Conservation (phyloP, 495 filamentous ascomycete genomes). For the Neurospora discreta region DNA sequence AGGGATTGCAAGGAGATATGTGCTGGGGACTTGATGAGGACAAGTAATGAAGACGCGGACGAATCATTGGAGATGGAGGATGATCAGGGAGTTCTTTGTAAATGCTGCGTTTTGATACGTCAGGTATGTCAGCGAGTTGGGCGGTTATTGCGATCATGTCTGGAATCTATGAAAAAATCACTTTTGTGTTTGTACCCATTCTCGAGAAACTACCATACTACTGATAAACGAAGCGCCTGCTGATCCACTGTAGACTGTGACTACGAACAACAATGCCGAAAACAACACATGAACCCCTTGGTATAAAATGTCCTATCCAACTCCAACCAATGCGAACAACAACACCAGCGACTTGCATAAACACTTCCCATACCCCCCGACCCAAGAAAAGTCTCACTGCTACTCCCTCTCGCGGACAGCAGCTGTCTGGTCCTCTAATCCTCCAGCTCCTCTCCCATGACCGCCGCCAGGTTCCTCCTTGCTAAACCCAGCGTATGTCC, state of each 20-base stretch:
- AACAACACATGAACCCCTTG: slow-evolving; percentile 17
- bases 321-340: slow-evolving; percentile 14
- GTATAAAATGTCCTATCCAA: slow-evolving; percentile 16
- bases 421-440: slow-evolving; percentile 13
- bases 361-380: neutral
- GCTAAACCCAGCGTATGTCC: slow-evolving; percentile 60
- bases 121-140: neutral
- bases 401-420: neutral
- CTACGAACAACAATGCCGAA: slow-evolving; percentile 7
- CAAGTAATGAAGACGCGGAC: neutral
- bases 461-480: slow-evolving; percentile 61
- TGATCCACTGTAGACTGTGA: slow-evolving; percentile 2
- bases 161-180: neutral
- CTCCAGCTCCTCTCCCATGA: slow-evolving; percentile 55
- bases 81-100: neutral
- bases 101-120: neutral
- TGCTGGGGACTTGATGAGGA: neutral
- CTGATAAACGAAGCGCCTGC: slow-evolving; percentile 6
- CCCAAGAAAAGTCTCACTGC: neutral
- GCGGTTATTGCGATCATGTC: neutral
- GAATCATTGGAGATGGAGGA: neutral
- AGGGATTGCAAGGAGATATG: neutral
- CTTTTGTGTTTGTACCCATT: neutral
- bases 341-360: neutral
- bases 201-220: neutral